These are phyloP conservation scores for Calonectria pauciramosa DNA, from an alignment of 2,329 filamentous ascomycete species.

Conservation along the genomic window DNA sequence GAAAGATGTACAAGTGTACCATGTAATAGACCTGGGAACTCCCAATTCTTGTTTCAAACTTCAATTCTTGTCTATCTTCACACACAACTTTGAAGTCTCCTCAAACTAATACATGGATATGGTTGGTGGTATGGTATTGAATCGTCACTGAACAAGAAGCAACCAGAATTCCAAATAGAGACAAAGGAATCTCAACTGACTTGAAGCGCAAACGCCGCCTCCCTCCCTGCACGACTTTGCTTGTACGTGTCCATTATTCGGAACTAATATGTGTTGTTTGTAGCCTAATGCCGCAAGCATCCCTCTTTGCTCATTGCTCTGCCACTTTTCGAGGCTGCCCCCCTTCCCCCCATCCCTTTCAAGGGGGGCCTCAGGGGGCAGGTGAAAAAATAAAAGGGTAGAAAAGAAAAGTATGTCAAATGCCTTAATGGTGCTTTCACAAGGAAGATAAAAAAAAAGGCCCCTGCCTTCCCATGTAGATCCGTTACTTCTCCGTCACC, in stretches of 20 bases:
- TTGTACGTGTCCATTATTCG: constrained; percentile 28
- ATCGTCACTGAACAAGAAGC: constrained; percentile 2
- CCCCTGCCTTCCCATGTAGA: constrained; percentile 11
- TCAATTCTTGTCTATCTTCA: constrained; percentile 2
- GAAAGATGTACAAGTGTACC: constrained; percentile 22
- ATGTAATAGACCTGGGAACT: constrained; percentile 36
- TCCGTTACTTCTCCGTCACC: constrained; percentile 13
- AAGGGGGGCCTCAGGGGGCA: constrained; percentile 9
- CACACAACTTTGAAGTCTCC: neutral
- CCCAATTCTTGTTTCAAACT: constrained; percentile 19
- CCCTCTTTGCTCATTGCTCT: constrained; percentile 16
- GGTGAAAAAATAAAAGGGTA: constrained; percentile 14
- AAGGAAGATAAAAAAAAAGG: constrained; percentile 23
- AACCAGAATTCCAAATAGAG: neutral
- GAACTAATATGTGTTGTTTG: constrained; percentile 16
- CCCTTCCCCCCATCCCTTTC: constrained; percentile 17
- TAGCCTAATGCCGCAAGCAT: constrained; percentile 21
- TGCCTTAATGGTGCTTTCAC: constrained; percentile 25
- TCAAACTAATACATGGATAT: neutral
- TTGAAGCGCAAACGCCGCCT: constrained; percentile 16
- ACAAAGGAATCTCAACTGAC: constrained; percentile 13
- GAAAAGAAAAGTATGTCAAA: constrained; percentile 23
- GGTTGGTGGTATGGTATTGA: constrained; percentile 2
- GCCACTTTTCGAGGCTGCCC: constrained; percentile 23
- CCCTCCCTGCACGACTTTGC: constrained; percentile 7